Conservation (phyloP, 805 yeast genomes). For the Zygoascus flipseniorum region DNA sequence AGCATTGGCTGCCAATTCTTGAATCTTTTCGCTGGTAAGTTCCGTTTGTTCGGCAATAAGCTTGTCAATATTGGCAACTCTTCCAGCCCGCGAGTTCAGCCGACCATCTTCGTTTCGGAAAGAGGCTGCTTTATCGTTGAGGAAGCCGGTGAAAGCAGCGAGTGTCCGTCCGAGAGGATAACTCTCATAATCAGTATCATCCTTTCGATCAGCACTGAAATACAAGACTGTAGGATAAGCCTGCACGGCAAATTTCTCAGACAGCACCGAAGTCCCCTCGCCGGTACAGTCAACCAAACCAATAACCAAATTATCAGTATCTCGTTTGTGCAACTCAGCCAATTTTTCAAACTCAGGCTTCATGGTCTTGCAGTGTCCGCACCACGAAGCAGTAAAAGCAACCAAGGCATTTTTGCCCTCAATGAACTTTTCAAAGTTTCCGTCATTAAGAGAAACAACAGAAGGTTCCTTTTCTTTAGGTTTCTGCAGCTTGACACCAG, state of each 20-base stretch:
- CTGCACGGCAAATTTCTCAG: conserved; percentile 34
- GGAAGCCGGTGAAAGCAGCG: conserved; percentile 42
- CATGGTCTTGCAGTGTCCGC: conserved; percentile 47
- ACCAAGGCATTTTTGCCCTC: conserved; percentile 36
- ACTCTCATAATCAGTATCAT: conserved; percentile 34
- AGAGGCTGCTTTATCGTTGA: conserved; percentile 34
- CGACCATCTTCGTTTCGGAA: conserved; percentile 36
- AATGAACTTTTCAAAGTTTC: conserved; percentile 37
- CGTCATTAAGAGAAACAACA: conserved; percentile 27
- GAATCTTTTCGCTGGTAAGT: conserved; percentile 21
- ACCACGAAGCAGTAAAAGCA: conserved; percentile 52
- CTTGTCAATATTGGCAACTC: conserved; percentile 28
- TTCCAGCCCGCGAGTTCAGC: conserved; percentile 34
- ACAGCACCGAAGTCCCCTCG: conserved; percentile 34
- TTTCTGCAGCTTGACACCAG: conserved; percentile 24
- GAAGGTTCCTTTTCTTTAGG: background rate
- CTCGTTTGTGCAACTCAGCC: conserved; percentile 39
- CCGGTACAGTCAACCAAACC: conserved; percentile 44
- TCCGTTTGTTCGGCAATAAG: conserved; percentile 24
- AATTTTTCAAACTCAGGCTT: conserved; percentile 43
- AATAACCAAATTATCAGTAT: conserved; percentile 32
- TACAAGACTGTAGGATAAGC: conserved; percentile 49
- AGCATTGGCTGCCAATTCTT: conserved; percentile 22
- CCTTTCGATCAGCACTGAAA: conserved; percentile 31
- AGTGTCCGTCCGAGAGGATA: conserved; percentile 46